A percentile compares a stretch with the other conserved stretches of the same genome.
phyloP scores from a whole-genome alignment of 2,329 filamentous ascomycete species.

The Dendrostoma leiphaemia region DNA sequence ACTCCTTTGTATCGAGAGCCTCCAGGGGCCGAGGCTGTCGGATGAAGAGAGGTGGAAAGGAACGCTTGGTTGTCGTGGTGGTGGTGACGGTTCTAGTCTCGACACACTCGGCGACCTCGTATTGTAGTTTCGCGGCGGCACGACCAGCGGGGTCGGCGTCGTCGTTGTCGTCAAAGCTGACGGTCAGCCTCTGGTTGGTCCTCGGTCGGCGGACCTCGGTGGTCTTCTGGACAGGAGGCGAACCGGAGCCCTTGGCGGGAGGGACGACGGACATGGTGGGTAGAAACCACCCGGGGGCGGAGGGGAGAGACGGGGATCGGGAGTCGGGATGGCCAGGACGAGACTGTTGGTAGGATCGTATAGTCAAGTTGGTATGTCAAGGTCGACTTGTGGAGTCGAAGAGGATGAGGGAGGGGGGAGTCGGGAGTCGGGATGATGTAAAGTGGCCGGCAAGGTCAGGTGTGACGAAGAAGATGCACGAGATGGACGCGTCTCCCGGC shows the following conservation, averaged over 20 bases:
- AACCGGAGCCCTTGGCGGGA: constrained; percentile 14
- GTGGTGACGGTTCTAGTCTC: constrained; percentile 79
- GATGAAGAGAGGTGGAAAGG: constrained; percentile 80
- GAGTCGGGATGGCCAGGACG: not conserved
- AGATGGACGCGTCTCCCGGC: constrained; percentile 1
- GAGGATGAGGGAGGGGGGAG: not conserved
- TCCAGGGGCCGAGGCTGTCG: constrained; percentile 68
- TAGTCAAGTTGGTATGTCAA: no score
- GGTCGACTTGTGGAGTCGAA: not conserved
- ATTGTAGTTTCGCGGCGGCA: constrained; percentile 38
- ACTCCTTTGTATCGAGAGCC: constrained; percentile 81
- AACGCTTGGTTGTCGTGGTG: constrained; percentile 83
- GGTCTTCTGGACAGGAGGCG: constrained; percentile 21
- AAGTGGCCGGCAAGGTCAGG: not conserved
- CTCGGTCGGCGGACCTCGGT: constrained; percentile 31
- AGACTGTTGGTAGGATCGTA: not conserved
- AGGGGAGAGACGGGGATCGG: not conserved
- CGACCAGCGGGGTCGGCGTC: constrained; percentile 22
- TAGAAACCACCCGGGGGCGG: not conserved
- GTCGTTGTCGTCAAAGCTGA: constrained; percentile 33
- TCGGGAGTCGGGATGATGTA: not conserved
- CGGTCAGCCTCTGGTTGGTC: constrained; percentile 33
- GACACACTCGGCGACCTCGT: constrained; percentile 63
- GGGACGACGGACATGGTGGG: constrained; percentile 14
- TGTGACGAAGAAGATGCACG: not conserved